phyloP scores from a whole-genome alignment of 192 early-diverging fungal species.

The Entomortierella beljakovae region DNA sequence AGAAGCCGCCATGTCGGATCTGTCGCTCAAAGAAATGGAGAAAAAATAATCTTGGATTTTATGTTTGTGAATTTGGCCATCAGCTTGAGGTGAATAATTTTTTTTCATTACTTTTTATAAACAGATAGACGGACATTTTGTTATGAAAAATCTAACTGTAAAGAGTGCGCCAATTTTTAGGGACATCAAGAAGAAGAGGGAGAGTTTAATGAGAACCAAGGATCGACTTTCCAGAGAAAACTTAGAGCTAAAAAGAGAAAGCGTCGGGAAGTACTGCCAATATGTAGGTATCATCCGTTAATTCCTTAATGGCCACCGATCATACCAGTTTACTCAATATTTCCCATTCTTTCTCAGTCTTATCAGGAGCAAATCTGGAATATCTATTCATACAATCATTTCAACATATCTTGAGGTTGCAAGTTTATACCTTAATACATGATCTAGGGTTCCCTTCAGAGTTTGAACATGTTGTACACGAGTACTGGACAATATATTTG shows the following conservation, averaged over 20 bases:
- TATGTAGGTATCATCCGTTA: neutral
- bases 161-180: neutral
- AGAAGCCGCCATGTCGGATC: conserved; percentile 22
- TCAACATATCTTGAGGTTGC: conserved; percentile 19
- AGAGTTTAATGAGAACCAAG: conserved; percentile 15
- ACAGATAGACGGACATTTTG: neutral
- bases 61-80: conserved; percentile 39
- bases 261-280: neutral
- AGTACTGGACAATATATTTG: conserved; percentile 34
- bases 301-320: neutral
- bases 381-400: conserved; percentile 7
- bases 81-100: conserved; percentile 21
- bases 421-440: conserved; percentile 23
- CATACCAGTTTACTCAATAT: neutral
- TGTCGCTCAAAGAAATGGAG: conserved; percentile 24
- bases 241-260: conserved; percentile 7
- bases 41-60: conserved; percentile 31
- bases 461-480: conserved; percentile 20
- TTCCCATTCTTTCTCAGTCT: neutral
- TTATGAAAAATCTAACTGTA: neutral
- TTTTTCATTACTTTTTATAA: neutral
- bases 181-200: conserved; percentile 44
- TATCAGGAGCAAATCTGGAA: conserved; percentile 4
- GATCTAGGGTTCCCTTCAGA: conserved; percentile 32
- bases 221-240: conserved; percentile 1